These are phyloP conservation scores for Pouteria glomerata DNA, from an alignment of 148 eudicot species.

Conservation along the genomic window DNA sequence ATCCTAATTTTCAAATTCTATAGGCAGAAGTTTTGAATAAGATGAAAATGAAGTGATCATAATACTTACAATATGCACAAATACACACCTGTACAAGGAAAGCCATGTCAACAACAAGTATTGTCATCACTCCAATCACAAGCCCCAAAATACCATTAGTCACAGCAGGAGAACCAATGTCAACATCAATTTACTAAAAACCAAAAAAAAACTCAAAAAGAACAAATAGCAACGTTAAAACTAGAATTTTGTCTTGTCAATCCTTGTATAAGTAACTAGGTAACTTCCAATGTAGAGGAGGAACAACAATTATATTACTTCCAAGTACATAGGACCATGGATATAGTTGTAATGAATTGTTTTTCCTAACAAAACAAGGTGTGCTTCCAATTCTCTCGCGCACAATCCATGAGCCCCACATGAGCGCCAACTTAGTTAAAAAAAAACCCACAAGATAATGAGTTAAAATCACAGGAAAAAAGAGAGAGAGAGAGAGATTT, in stretches of 20 bases:
- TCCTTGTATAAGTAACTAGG: neutral
- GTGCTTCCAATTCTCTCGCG: slow-evolving; percentile 99
- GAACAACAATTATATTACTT: slow-evolving; percentile 50
- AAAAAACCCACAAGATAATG: neutral
- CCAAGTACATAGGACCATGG: slow-evolving; percentile 86
- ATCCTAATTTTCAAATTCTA: no score
- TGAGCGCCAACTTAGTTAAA: slow-evolving; percentile 7
- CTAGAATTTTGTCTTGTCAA: neutral
- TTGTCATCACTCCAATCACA: slow-evolving; percentile 88
- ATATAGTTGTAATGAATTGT: slow-evolving; percentile 97
- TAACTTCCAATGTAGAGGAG: slow-evolving; percentile 2
- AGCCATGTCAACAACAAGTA: slow-evolving; percentile 98
- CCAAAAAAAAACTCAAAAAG: no score
- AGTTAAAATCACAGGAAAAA: neutral
- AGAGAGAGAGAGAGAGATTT: no score
- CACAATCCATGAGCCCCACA: slow-evolving; percentile 98
- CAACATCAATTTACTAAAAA: slow-evolving; percentile 97
- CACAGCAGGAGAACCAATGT: slow-evolving; percentile 97
- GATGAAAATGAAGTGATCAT: no score
- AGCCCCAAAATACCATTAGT: slow-evolving; percentile 99
- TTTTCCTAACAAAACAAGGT: slow-evolving; percentile 88
- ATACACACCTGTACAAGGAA: slow-evolving; percentile 89
- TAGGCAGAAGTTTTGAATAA: no score
- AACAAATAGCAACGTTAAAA: neutral
- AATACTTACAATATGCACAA: no score